These are phyloP conservation scores for Leccinum pachyderme DNA, from an alignment of 1,284 basidiomycete genomes.

Conservation along the genomic window DNA sequence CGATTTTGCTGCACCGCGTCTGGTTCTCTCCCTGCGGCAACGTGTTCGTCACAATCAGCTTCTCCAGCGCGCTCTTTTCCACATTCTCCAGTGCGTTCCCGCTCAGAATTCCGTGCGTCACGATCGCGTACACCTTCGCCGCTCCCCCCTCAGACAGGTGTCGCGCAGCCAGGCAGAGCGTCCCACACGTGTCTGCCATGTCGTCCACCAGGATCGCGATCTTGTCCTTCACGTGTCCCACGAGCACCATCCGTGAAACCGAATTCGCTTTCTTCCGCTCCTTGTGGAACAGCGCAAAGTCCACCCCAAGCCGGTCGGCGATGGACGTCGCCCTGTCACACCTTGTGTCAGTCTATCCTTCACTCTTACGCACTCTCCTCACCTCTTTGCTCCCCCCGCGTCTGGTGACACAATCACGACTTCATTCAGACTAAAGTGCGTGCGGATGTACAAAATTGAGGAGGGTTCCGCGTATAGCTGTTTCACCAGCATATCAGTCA, in stretches of 20 bases:
- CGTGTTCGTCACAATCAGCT: slow-evolving; percentile 98
- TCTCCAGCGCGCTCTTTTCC: slow-evolving; percentile 79
- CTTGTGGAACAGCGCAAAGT: slow-evolving; percentile 99
- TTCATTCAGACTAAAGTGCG: slow-evolving; percentile 84
- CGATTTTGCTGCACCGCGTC: slow-evolving; percentile 79
- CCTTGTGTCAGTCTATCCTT: slow-evolving; percentile 8
- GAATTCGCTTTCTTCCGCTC: slow-evolving; percentile 99
- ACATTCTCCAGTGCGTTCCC: slow-evolving; percentile 82
- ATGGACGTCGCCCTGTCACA: slow-evolving; percentile 87
- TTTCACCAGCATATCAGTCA: slow-evolving; percentile 23
- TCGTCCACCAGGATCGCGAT: slow-evolving; percentile 98
- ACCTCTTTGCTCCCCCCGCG: slow-evolving; percentile 98
- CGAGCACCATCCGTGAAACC: slow-evolving; percentile 98
- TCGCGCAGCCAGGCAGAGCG: slow-evolving; percentile 88
- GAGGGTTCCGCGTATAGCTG: slow-evolving; percentile 98
- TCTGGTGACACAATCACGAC: slow-evolving; percentile 98
- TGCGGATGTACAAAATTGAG: slow-evolving; percentile 92
- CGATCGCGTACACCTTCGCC: slow-evolving; percentile 84
- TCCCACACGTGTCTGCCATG: slow-evolving; percentile 99
- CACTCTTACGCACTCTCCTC: slow-evolving; percentile 15
- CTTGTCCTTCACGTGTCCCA: slow-evolving; percentile 93
- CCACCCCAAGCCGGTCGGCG: slow-evolving; percentile 93
- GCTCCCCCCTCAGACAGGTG: slow-evolving; percentile 93
- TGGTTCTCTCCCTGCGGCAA: slow-evolving; percentile 87
- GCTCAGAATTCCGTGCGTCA: slow-evolving; percentile 96